Evolutionary conservation across 2,329 filamentous ascomycete genomes (phyloP).

Genomic region (Harringtonia lauricola): DNA sequence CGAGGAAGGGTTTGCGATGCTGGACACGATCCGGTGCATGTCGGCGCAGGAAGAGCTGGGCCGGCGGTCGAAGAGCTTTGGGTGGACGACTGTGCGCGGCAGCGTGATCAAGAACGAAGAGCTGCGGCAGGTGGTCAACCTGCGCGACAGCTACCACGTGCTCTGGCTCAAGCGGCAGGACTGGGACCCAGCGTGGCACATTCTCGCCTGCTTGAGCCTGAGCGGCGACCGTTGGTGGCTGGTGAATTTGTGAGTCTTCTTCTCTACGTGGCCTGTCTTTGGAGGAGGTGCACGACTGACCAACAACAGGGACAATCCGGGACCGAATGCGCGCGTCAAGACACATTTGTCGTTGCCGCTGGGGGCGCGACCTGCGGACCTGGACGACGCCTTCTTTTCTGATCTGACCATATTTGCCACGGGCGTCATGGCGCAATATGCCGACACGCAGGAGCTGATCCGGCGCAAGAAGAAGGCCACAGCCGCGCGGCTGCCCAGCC

Average conservation of each 20-base stretch:
- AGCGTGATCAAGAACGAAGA: conserved; percentile 38
- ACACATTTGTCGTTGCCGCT: conserved; percentile 12
- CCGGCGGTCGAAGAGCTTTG: conserved; percentile 47
- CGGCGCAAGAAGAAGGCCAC: conserved; percentile 29
- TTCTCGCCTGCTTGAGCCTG: conserved; percentile 60
- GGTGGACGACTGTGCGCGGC: conserved; percentile 46
- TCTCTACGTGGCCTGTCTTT: background rate
- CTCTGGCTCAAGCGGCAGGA: conserved; percentile 59
- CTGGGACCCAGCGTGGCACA: conserved; percentile 64
- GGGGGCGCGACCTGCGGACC: conserved; percentile 27
- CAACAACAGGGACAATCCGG: background rate
- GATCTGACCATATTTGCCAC: conserved; percentile 38
- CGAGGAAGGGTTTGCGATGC: conserved; percentile 41
- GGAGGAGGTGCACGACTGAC: too few species aligned
- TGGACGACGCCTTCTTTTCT: conserved; percentile 39
- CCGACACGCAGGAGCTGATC: conserved; percentile 37
- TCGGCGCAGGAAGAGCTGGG: conserved; percentile 51
- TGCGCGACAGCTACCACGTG: conserved; percentile 50
- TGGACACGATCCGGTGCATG: conserved; percentile 53
- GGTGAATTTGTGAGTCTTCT: conserved; percentile 44
- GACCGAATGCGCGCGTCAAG: conserved; percentile 11
- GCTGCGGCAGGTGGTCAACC: conserved; percentile 47
- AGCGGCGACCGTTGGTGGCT: conserved; percentile 73
- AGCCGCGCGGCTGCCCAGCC: conserved; percentile 21
- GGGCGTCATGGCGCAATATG: conserved; percentile 38